Evolutionary conservation across 2,329 filamentous ascomycete species (phyloP), one percentile per base, ranked within the genome.

Genomic region (Ceratocystiopsis brevicomis): DNA sequence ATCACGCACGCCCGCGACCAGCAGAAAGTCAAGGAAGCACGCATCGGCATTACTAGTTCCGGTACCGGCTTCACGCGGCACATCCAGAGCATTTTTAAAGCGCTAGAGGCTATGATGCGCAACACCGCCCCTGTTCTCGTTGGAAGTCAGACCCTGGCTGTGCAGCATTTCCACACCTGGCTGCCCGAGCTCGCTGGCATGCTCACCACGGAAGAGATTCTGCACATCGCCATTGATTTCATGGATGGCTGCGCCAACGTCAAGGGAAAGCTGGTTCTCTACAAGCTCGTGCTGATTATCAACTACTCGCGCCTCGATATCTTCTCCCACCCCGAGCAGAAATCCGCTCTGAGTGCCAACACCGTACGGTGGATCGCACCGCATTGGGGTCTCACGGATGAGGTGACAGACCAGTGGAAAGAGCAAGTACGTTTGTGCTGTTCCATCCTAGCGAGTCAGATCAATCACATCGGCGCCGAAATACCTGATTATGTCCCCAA

Each of bases 111-210:
- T 15, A 73, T 98, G 61, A 95, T 98, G 84, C 76, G 78, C 47
- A 94, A 85, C 57, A 69, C 77, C 2, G 81, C 85, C 3, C 82
- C 90, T 0, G 78, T 87, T 16, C 65, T 96, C 19, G 82, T 96
- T 14, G 90, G 90, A 33, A 96, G 83, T 49, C 93, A 98, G 61
- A 96, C 90, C 0, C 66, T 98, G 41, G 78, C 92, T 3, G 86
- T 96, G 13, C 90, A 98, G 59, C 85, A 96, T 57, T 93, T 96
- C 57, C 88, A 96, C 56, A 82, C 83, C 0, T 98, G 90, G 90
- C 66, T 98, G n/a, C 88, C 90, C 0, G 88, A 96, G 56, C 73
- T 98, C 11, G 69, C 75, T 0, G 76, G 78, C 2, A 68, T 90
- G 35, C 69, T 96, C 55, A 73, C 71, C 4, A 77, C 79, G 0